Conservation (phyloP, 1,139 yeast genomes). For the Saccharomyces pastorianus region DNA sequence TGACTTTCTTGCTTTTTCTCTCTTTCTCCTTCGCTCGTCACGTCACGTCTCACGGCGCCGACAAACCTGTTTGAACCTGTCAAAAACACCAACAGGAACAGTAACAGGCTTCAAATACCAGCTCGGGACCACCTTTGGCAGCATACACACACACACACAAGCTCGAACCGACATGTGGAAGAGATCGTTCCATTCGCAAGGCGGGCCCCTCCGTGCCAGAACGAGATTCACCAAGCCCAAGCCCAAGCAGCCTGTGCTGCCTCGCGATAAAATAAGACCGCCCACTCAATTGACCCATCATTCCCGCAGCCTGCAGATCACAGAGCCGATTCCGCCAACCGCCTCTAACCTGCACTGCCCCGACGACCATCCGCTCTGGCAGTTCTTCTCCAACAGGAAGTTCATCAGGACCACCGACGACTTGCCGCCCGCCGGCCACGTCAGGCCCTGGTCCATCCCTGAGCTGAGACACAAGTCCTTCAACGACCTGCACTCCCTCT, state of each 20-base stretch:
- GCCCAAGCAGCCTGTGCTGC: conserved; percentile 8
- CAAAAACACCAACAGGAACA: too few relatives aligned
- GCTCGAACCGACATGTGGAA: neutral
- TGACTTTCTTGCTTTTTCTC: neutral
- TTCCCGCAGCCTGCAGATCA: conserved; percentile 39
- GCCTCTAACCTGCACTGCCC: conserved; percentile 62
- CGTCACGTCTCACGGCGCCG: neutral
- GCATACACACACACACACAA: too few relatives aligned
- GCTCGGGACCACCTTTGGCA: too few relatives aligned
- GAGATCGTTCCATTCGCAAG: conserved; percentile 3
- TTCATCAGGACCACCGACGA: conserved; percentile 56
- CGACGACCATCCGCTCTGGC: conserved; percentile 93
- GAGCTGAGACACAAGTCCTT: conserved; percentile 87
- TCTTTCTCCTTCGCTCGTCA: too few relatives aligned
- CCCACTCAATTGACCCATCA: conserved; percentile 28
- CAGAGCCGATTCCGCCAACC: conserved; percentile 84
- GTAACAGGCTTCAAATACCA: too few relatives aligned
- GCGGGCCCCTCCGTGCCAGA: conserved; percentile 14
- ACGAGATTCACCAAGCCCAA: conserved; percentile 27
- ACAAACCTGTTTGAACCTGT: too few relatives aligned
- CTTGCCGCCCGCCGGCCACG: conserved; percentile 43
- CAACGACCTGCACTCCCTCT: conserved; percentile 81
- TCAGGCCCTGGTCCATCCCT: conserved; percentile 75
- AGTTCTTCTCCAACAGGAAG: conserved; percentile 63
- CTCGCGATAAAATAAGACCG: conserved; percentile 14